These are phyloP conservation scores for Oryza coarctata DNA, from an alignment of 176 grass and related monocot genomes.

Conservation along the genomic window DNA sequence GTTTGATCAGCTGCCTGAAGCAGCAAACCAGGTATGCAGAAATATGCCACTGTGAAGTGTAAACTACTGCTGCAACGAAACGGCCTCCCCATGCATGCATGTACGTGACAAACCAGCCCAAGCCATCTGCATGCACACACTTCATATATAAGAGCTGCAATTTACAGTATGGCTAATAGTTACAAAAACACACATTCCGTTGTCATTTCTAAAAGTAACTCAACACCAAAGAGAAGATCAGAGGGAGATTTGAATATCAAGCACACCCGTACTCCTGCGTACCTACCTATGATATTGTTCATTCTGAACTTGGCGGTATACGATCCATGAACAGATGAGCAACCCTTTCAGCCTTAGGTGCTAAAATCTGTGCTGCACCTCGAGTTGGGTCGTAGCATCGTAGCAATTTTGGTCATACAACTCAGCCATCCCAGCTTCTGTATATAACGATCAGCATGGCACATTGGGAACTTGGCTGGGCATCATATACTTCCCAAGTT, in stretches of 20 bases:
- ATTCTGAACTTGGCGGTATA: neutral
- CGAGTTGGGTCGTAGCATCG: neutral
- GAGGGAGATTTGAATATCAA: neutral
- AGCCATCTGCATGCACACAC: neutral
- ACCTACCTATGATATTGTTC: conserved; percentile 17
- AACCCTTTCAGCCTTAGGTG: neutral
- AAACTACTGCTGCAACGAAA: neutral
- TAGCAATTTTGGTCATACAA: neutral
- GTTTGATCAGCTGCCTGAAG: conserved; percentile 2
- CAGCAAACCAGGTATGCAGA: neutral
- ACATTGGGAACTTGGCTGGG: neutral
- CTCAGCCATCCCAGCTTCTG: conserved; percentile 10
- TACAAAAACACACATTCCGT: neutral
- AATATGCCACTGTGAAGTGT: neutral
- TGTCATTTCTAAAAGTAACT: neutral
- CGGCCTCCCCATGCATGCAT: neutral
- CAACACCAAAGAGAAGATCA: neutral
- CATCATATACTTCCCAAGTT: neutral
- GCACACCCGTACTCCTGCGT: neutral
- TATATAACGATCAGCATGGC: neutral
- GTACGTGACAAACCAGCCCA: neutral
- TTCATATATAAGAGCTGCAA: neutral
- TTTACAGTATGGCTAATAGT: neutral
- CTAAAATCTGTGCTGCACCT: neutral
- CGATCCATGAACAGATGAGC: neutral